These are phyloP conservation scores for Colletotrichum salicis DNA, from an alignment of 2,329 filamentous ascomycete species.

Conservation along the genomic window DNA sequence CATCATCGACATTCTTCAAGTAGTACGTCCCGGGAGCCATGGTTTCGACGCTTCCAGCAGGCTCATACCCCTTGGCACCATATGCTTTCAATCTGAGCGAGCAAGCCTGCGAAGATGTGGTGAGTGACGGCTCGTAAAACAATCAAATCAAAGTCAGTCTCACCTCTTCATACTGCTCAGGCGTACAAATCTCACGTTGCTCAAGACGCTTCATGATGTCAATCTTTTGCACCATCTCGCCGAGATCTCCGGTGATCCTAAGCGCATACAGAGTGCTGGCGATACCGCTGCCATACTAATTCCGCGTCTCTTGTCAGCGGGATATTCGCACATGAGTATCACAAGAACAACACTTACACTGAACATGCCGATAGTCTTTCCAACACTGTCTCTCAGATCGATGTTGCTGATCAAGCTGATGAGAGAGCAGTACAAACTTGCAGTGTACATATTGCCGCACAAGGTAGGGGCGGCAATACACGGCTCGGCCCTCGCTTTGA, in stretches of 20 bases:
- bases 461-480: conserved; percentile 4
- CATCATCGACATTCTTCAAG: not conserved
- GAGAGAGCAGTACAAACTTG: conserved; percentile 68
- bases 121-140: not conserved
- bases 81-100: conserved; percentile 15
- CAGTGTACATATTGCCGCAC: conserved; percentile 60
- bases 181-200: conserved; percentile 7
- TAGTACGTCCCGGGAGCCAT: conserved; percentile 13
- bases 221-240: conserved; percentile 18
- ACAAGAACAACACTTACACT: conserved; percentile 12
- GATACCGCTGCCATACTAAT: conserved; percentile 13
- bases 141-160: not conserved
- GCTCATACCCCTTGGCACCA: conserved; percentile 11
- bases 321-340: rapidly evolving
- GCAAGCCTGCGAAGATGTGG: not conserved
- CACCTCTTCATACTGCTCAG: conserved; percentile 17
- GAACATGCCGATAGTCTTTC: conserved; percentile 26
- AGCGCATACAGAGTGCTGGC: conserved; percentile 22
- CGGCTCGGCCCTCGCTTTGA: conserved; percentile 6
- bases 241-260: conserved; percentile 21
- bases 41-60: conserved; percentile 1
- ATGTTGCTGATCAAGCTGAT: conserved; percentile 64
- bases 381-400: conserved; percentile 36
- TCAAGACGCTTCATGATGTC: conserved; percentile 11
- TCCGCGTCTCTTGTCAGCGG: not conserved